Percentiles rank a stretch among this genome's conserved stretches.
phyloP scores from a whole-genome alignment of 1,284 basidiomycete genomes.

The Jaminaea rosea region DNA sequence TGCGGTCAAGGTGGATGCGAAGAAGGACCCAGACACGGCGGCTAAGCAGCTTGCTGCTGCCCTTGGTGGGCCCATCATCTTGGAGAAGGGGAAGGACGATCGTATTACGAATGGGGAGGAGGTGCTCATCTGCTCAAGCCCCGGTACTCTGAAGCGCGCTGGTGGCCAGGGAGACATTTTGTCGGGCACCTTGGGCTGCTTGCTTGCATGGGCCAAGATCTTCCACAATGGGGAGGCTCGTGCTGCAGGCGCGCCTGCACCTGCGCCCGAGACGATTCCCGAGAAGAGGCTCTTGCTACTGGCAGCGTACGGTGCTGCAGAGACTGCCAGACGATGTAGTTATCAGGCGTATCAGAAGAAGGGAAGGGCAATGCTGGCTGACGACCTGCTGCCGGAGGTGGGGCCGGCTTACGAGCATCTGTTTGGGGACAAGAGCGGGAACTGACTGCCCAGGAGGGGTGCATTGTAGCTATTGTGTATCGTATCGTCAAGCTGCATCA shows the following conservation, averaged over 20 bases:
- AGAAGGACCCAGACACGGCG: conserved; percentile 43
- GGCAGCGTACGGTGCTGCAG: conserved; percentile 76
- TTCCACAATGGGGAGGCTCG: conserved; percentile 60
- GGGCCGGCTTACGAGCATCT: conserved; percentile 44
- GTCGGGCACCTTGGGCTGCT: conserved; percentile 73
- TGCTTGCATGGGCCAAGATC: conserved; percentile 88
- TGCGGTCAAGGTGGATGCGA: conserved; percentile 54
- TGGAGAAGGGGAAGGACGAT: conserved; percentile 69
- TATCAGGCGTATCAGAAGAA: conserved; percentile 64
- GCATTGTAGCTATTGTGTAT: too few species aligned
- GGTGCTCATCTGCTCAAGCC: conserved; percentile 59
- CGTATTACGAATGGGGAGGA: conserved; percentile 48
- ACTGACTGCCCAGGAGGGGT: too few species aligned
- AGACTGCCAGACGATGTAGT: conserved; percentile 76
- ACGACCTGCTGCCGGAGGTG: conserved; percentile 61
- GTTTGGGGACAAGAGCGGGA: too few species aligned
- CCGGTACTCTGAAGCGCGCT: conserved; percentile 80
- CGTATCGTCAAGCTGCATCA: too few species aligned
- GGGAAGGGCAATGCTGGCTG: conserved; percentile 74
- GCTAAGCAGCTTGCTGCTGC: conserved; percentile 55
- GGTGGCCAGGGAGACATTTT: conserved; percentile 94
- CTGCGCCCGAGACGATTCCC: conserved; percentile 21
- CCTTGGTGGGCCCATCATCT: conserved; percentile 76
- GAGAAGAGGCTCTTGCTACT: conserved; percentile 62
- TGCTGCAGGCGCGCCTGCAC: not conserved